Conservation (phyloP, 2,329 filamentous ascomycete genomes). For the Capronia epimyces region DNA sequence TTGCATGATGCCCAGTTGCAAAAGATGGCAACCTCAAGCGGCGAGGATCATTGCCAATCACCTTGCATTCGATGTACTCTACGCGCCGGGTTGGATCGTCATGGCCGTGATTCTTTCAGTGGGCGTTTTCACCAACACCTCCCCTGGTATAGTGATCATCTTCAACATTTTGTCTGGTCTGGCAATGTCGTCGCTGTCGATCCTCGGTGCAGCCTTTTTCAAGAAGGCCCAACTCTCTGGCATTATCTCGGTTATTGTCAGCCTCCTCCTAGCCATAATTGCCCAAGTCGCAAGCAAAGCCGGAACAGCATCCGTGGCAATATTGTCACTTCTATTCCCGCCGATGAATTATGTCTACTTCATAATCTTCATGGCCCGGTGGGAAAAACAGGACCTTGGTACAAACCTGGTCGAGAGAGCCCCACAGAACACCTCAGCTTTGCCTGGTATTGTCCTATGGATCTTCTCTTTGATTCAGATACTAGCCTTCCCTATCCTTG, state of each 20-base stretch:
- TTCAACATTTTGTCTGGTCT: slow-evolving; percentile 73
- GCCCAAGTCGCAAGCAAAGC: slow-evolving; percentile 67
- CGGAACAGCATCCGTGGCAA: slow-evolving; percentile 58
- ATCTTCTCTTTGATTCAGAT: slow-evolving; percentile 73
- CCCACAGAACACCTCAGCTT: slow-evolving; percentile 59
- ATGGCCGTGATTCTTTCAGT: slow-evolving; percentile 60
- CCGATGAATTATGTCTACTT: slow-evolving; percentile 87
- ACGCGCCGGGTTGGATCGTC: slow-evolving; percentile 76
- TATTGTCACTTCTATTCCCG: slow-evolving; percentile 72
- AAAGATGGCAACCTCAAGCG: slow-evolving; percentile 69
- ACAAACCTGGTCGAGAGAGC: slow-evolving; percentile 59
- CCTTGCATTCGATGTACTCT: slow-evolving; percentile 71
- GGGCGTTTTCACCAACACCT: slow-evolving; percentile 63
- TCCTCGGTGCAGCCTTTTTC: slow-evolving; percentile 79
- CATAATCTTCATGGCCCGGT: slow-evolving; percentile 68
- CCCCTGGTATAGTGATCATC: slow-evolving; percentile 60
- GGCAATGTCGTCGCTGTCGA: slow-evolving; percentile 70
- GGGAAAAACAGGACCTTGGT: slow-evolving; percentile 57
- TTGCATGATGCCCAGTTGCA: slow-evolving; percentile 77
- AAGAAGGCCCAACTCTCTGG: slow-evolving; percentile 82
- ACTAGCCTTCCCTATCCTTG: slow-evolving; percentile 68
- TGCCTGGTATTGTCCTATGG: slow-evolving; percentile 73
- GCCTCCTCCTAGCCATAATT: slow-evolving; percentile 71
- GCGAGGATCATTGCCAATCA: slow-evolving; percentile 75
- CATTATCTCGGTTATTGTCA: slow-evolving; percentile 67